phyloP scores from a whole-genome alignment of 2,329 filamentous ascomycete genomes.

The Colletotrichum sp. region DNA sequence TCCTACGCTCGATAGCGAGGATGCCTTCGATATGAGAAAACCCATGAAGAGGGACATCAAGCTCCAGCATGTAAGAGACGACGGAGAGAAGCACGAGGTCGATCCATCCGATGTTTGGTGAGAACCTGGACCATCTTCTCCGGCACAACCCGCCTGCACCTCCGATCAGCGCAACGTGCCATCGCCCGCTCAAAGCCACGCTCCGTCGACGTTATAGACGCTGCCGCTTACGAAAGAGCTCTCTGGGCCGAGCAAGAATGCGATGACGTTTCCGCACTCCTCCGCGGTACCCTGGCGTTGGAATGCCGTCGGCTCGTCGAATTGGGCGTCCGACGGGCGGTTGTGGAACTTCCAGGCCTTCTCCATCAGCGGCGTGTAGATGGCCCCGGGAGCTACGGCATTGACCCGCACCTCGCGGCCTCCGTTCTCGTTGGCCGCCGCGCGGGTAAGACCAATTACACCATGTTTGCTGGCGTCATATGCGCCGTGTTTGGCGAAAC shows the following conservation, averaged over 20 bases:
- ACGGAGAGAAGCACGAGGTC: constrained; percentile 81
- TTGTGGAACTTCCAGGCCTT: constrained; percentile 40
- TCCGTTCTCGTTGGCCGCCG: constrained; percentile 44
- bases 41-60: constrained; percentile 81
- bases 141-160: not conserved
- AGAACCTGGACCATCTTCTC: not conserved
- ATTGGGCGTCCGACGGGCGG: constrained; percentile 39
- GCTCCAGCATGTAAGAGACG: constrained; percentile 75
- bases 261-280: constrained; percentile 51
- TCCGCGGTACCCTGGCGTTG: constrained; percentile 50
- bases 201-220: constrained; percentile 52
- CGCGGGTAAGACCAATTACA: constrained; percentile 38
- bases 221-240: constrained; percentile 51
- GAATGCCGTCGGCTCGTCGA: constrained; percentile 47
- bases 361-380: constrained; percentile 53
- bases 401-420: constrained; percentile 49
- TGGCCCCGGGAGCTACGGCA: constrained; percentile 51
- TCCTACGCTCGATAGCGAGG: constrained; percentile 70
- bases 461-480: constrained; percentile 45
- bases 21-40: constrained; percentile 98
- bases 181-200: constrained; percentile 35
- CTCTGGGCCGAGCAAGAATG: constrained; percentile 51
- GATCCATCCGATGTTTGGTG: constrained; percentile 87
- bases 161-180: not conserved
- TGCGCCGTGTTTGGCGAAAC: constrained; percentile 37